Evolutionary conservation across 768 basidiomycete species (phyloP).

Genomic region (Psilocybe cyanescens): DNA sequence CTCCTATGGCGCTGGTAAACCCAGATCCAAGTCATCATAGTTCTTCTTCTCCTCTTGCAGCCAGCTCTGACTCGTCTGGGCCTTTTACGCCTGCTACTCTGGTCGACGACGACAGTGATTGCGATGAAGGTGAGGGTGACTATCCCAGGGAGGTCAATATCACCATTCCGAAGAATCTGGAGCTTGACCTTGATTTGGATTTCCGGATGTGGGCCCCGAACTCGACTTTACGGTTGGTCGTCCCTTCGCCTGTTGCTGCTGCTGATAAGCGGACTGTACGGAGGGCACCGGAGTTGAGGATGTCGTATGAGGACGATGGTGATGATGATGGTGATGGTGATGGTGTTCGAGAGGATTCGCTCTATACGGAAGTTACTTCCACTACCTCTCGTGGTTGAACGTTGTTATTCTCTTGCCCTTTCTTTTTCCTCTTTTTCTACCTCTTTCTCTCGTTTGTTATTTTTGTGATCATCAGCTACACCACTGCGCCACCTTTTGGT

Average conservation of each 20-base stretch:
- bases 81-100: constrained; percentile 29
- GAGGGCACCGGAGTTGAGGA: too few relatives aligned
- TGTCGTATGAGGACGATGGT: too few relatives aligned
- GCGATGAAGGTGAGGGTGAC: constrained; percentile 16
- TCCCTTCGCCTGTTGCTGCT: constrained; percentile 11
- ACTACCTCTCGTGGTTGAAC: not conserved
- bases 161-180: constrained; percentile 24
- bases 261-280: too few relatives aligned
- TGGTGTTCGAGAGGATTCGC: not conserved
- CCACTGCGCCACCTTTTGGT: too few relatives aligned
- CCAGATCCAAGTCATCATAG: not conserved
- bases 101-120: constrained; percentile 11
- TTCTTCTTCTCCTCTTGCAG: constrained; percentile 3
- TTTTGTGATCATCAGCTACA: too few relatives aligned
- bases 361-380: not conserved
- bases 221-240: constrained; percentile 27
- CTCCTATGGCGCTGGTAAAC: constrained; percentile 27
- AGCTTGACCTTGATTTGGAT: constrained; percentile 16
- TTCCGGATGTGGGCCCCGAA: constrained; percentile 18
- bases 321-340: too few relatives aligned
- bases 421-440: too few relatives aligned
- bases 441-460: too few relatives aligned
- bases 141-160: constrained; percentile 19
- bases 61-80: constrained; percentile 16
- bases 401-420: too few relatives aligned